Conservation (phyloP, 495 filamentous ascomycete genomes). For the Cudoniella acicularis region DNA sequence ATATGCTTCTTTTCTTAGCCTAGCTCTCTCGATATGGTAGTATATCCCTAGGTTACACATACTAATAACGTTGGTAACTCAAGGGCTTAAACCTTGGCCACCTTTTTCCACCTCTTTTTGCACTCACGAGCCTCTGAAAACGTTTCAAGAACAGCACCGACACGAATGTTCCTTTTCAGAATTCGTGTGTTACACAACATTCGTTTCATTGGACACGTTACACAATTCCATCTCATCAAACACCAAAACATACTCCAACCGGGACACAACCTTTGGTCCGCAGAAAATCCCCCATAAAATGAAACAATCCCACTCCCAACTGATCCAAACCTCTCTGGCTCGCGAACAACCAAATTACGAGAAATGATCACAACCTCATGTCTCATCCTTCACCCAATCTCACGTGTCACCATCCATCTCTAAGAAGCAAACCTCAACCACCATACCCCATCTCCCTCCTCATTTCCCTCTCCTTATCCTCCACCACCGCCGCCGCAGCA, state of each 20-base stretch:
- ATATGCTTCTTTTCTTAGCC: no score
- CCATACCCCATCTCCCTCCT: constrained; percentile 61
- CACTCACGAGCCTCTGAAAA: neutral
- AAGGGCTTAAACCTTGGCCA: no score
- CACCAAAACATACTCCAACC: neutral
- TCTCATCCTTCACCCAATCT: no score
- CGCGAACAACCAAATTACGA: no score
- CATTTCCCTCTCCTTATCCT: constrained; percentile 35
- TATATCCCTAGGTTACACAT: neutral
- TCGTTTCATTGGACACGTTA: neutral
- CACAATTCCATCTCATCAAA: neutral
- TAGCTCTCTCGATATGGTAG: no score
- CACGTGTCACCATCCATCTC: neutral
- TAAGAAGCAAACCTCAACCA: constrained; percentile 32
- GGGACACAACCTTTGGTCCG: neutral
- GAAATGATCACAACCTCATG: no score
- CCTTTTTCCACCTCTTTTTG: no score
- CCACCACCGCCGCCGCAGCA: constrained; percentile 19
- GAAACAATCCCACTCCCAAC: no score
- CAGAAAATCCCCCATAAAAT: neutral
- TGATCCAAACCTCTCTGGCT: no score
- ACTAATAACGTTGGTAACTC: no score
- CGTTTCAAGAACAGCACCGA: neutral
- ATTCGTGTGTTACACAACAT: neutral
- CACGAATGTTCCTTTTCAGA: neutral